These are phyloP conservation scores for Fusarium kyushuense DNA, from an alignment of 2,329 filamentous ascomycete genomes.

Conservation along the genomic window DNA sequence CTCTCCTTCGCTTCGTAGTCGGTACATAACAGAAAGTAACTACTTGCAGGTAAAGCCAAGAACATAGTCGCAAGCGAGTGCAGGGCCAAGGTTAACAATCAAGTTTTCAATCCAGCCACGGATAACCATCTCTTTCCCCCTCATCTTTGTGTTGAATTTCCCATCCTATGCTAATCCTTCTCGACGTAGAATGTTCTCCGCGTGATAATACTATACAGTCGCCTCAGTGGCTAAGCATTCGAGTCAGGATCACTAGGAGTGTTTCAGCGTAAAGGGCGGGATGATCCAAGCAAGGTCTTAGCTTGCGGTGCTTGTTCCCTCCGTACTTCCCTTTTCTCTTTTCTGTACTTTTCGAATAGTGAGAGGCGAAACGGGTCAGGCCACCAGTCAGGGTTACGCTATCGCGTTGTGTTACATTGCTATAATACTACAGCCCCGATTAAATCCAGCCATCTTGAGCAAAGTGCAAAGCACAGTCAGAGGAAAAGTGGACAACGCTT, in stretches of 20 bases:
- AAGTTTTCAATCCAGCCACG: constrained; percentile 12
- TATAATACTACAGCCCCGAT: constrained; percentile 16
- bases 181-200: constrained; percentile 11
- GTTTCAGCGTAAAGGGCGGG: constrained; percentile 25
- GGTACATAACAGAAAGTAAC: background rate
- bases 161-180: background rate
- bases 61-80: constrained; percentile 2
- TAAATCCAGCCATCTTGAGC: constrained; percentile 4
- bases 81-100: constrained; percentile 17
- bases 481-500: constrained; percentile 16
- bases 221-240: constrained; percentile 12
- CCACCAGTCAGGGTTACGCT: background rate
- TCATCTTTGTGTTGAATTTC: background rate
- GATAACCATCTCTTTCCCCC: background rate
- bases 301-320: background rate
- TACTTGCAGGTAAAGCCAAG: constrained; percentile 13
- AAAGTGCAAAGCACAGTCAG: background rate
- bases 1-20: background rate
- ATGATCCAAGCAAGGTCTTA: constrained; percentile 14
- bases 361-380: constrained; percentile 2
- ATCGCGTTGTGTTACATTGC: constrained; percentile 22
- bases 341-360: background rate
- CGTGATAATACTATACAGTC: constrained; percentile 17
- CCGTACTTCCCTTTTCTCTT: constrained; percentile 9
- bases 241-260: constrained; percentile 11